Evolutionary conservation across 352 stramenopile species (phyloP), one percentile per base, ranked within the genome.

Genomic region (Globisporangium cystogenes): DNA sequence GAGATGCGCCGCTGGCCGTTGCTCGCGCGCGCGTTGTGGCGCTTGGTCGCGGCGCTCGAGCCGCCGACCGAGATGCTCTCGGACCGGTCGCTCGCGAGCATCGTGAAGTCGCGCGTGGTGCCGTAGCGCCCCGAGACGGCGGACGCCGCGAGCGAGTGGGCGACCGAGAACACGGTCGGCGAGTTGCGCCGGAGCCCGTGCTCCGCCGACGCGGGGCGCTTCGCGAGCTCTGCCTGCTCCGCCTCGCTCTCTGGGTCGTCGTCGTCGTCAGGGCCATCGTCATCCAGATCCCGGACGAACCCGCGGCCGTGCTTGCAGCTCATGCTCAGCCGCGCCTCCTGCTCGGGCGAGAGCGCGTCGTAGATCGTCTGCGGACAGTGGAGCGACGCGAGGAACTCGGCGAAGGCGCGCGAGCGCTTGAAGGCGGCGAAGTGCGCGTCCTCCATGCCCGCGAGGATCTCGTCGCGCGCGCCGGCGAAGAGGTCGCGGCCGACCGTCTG

Each of bases 361-460:
- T 72, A 72, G 27, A 86, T 72, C 5, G 41, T 55, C 29, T 69
- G 60, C 0, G 76, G 74, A n/a, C 74, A 86, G 35, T 82, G 55
- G 15, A 84, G 47, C 14, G 58, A 56, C 6, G 24, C 37, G 2
- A 90, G 52, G 47, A 86, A 78, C 11, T 84, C 68, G 16, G 71
- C 48, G 33, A 86, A 90, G 26, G 71, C 39, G 0, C 42, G 40
- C 7, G 65, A 78, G 7, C 45, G 26, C 48, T 83, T 86, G 62
- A 86, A 87, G 2, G 55, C 35, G 5, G 55, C 50, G 33, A 90
- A 87, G 12, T 67, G 37, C 0, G 69, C 60, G 54, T 85, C 70
- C 24, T 85, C 68, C 64, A 90, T 82, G 3, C 29, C 52, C 7
- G 45, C 50, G n/a, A 90, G 57, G 26, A 90, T 68, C 44, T 87